A percentile compares a stretch with the other conserved stretches of the same genome.
phyloP scores from a whole-genome alignment of 495 filamentous ascomycete genomes.

The Elaphomyces granulatus region DNA sequence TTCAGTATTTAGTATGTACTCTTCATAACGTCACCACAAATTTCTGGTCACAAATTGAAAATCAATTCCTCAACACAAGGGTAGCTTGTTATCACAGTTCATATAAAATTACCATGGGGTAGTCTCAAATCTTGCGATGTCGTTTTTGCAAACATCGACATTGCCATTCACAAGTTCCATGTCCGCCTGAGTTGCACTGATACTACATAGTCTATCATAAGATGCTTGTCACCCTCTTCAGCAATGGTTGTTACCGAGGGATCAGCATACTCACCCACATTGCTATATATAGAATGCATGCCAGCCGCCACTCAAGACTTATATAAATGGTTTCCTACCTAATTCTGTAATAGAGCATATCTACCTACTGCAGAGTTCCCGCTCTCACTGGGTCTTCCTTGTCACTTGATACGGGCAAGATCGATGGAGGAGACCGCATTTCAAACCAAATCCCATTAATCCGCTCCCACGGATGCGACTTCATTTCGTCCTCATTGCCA shows the following conservation, averaged over 20 bases:
- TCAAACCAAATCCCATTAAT: too few species aligned
- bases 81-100: constrained; percentile 78
- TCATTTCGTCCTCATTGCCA: too few species aligned
- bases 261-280: constrained; percentile 85
- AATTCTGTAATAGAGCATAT: too few species aligned
- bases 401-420: too few species aligned
- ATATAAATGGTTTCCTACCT: too few species aligned
- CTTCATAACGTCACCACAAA: constrained; percentile 81
- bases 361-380: too few species aligned
- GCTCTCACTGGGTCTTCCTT: too few species aligned
- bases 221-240: constrained; percentile 71
- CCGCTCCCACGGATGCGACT: too few species aligned
- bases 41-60: constrained; percentile 58
- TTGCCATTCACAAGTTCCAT: constrained; percentile 96
- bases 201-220: constrained; percentile 77
- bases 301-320: too few species aligned
- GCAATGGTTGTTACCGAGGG: constrained; percentile 65
- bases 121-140: constrained; percentile 62
- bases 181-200: constrained; percentile 82
- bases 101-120: constrained; percentile 85
- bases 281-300: too few species aligned
- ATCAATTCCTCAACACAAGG: too few species aligned
- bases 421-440: too few species aligned
- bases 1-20: constrained; percentile 91
- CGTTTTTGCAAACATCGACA: constrained; percentile 96